Evolutionary conservation across 129 eudicot species (phyloP).

Genomic region (Solidago caesia): DNA sequence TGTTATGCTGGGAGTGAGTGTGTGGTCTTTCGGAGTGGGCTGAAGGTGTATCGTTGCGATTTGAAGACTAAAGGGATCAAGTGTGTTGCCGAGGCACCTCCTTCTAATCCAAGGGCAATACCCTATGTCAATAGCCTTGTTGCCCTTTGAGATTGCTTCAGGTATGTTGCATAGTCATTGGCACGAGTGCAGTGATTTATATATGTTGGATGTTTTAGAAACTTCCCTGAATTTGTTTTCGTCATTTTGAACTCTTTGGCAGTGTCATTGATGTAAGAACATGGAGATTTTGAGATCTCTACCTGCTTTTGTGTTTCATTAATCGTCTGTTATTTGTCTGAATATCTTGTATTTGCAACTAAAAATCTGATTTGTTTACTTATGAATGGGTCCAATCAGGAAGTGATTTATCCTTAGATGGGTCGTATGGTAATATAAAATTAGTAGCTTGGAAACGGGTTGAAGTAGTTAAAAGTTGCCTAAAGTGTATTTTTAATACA

Average conservation of each 20-base stretch:
- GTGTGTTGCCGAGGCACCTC: slow-evolving; percentile 16
- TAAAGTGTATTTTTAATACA: no score
- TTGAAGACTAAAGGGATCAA: slow-evolving; percentile 33
- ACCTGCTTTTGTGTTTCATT: slow-evolving; percentile 22
- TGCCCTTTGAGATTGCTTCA: slow-evolving; percentile 26
- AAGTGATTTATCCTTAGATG: no score
- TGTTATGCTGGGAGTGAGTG: slow-evolving; percentile 30
- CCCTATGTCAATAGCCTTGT: slow-evolving; percentile 61
- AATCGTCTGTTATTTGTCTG: no score
- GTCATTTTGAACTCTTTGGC: not conserved
- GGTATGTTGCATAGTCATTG: slow-evolving; percentile 15
- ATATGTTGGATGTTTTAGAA: slow-evolving; percentile 3
- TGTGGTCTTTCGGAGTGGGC: slow-evolving; percentile 23
- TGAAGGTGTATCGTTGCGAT: slow-evolving; percentile 25
- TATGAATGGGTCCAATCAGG: no score
- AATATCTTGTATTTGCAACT: no score
- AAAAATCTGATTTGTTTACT: no score
- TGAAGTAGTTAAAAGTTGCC: no score
- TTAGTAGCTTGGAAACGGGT: no score
- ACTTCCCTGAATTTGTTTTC: slow-evolving; percentile 7
- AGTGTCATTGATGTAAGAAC: not conserved
- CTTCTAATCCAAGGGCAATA: slow-evolving; percentile 14
- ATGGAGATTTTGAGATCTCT: slow-evolving; percentile 4
- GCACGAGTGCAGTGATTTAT: not conserved
- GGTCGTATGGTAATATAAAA: no score